These are phyloP conservation scores for Fusarium sp. DNA, from an alignment of 2,329 filamentous ascomycete species.

Conservation along the genomic window DNA sequence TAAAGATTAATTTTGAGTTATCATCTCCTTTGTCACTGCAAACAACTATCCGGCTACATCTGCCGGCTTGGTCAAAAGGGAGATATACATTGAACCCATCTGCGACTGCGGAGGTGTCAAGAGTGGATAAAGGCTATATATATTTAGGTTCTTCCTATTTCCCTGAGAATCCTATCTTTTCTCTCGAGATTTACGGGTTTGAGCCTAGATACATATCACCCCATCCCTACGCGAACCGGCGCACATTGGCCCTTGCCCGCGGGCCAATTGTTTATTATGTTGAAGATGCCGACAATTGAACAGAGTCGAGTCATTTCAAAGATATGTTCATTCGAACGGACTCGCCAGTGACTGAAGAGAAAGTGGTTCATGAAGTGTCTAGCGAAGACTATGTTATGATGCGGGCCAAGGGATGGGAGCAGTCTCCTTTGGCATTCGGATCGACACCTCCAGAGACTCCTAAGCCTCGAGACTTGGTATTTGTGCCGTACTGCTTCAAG, in stretches of 20 bases:
- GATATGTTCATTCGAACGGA: conserved; percentile 41
- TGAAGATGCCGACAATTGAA: conserved; percentile 69
- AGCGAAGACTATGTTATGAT: conserved; percentile 24
- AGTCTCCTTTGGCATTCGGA: neutral
- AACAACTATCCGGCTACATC: neutral
- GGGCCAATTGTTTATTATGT: conserved; percentile 72
- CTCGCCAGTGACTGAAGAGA: conserved; percentile 14
- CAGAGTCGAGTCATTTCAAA: conserved; percentile 69
- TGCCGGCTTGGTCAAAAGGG: conserved; percentile 46
- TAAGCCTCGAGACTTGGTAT: conserved; percentile 8
- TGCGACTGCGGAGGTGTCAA: conserved; percentile 19
- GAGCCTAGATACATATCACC: conserved; percentile 63
- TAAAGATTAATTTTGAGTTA: neutral
- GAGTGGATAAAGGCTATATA: conserved; percentile 64
- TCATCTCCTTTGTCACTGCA: neutral
- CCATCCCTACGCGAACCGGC: conserved; percentile 68
- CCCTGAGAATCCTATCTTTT: conserved; percentile 51
- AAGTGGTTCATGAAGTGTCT: conserved; percentile 9
- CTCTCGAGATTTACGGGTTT: conserved; percentile 60
- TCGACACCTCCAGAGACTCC: neutral
- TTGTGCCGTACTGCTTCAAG: conserved; percentile 28
- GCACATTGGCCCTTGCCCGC: conserved; percentile 64
- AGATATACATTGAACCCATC: conserved; percentile 54
- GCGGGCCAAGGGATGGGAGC: conserved; percentile 19
- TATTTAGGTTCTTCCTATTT: conserved; percentile 59